Conservation (phyloP, 345 rosid genomes). For the Moricandia moricandioides region DNA sequence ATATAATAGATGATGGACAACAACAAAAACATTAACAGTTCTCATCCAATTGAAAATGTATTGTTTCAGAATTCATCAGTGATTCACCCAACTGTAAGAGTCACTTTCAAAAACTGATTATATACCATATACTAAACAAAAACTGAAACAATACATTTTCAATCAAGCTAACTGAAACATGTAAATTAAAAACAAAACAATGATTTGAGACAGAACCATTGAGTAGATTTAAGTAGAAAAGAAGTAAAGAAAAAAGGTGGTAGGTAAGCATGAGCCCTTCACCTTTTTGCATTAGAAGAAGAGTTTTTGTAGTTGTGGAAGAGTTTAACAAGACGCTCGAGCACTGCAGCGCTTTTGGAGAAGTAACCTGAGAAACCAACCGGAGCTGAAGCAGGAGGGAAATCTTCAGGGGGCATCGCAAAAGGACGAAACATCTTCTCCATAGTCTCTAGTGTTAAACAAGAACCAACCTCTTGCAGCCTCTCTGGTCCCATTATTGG, state of each 20-base stretch:
- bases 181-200: background rate
- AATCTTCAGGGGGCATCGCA: conserved; percentile 98
- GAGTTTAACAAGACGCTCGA: conserved; percentile 72
- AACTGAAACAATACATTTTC: background rate
- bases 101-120: no score
- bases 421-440: conserved; percentile 89
- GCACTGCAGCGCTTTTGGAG: conserved; percentile 88
- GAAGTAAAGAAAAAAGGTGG: background rate
- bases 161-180: background rate
- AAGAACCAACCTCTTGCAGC: conserved; percentile 87
- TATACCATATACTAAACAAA: no score
- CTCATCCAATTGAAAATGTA: no score
- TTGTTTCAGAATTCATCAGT: no score
- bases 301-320: conserved; percentile 71
- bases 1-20: no score
- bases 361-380: conserved; percentile 98
- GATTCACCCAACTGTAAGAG: no score
- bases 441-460: conserved; percentile 85
- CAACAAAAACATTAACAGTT: no score
- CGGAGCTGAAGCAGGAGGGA: conserved; percentile 87
- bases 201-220: background rate
- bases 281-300: conserved; percentile 36
- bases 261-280: background rate
- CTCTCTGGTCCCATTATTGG: conserved; percentile 99
- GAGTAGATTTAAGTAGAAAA: background rate